phyloP scores from a whole-genome alignment of 768 basidiomycete species.

The Phanerochaete carnosa region DNA sequence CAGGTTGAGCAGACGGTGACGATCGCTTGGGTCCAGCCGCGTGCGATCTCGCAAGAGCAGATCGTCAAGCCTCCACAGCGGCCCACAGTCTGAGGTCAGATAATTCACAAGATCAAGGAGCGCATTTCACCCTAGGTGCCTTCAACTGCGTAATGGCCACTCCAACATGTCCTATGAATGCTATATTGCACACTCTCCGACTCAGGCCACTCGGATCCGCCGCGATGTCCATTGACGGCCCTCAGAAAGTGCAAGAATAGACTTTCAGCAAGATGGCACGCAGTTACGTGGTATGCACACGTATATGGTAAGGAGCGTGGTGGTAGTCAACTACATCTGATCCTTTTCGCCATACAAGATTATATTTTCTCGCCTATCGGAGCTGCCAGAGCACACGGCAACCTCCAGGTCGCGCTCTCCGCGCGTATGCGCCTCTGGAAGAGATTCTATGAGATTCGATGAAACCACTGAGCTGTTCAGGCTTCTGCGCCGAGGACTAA shows the following conservation, averaged over 20 bases:
- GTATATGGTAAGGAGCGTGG: neutral
- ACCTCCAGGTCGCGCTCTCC: no score
- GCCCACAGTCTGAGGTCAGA: slow-evolving; percentile 72
- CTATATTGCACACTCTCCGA: neutral
- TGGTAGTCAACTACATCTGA: neutral
- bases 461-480: neutral
- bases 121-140: slow-evolving; percentile 51
- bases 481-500: neutral
- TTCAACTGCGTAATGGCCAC: neutral
- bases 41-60: slow-evolving; percentile 82
- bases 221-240: no score
- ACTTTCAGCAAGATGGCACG: no score
- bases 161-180: neutral
- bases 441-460: no score
- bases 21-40: slow-evolving; percentile 97
- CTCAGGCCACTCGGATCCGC: no score
- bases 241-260: no score
- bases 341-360: neutral
- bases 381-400: no score
- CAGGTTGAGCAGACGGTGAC: slow-evolving; percentile 82
- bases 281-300: neutral
- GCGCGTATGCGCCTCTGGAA: no score
- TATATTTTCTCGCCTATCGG: no score
- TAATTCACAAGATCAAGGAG: slow-evolving; percentile 71
- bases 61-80: slow-evolving; percentile 76